Evolutionary conservation across 140 eudicot species (phyloP).

Genomic region (Cichorium intybus): DNA sequence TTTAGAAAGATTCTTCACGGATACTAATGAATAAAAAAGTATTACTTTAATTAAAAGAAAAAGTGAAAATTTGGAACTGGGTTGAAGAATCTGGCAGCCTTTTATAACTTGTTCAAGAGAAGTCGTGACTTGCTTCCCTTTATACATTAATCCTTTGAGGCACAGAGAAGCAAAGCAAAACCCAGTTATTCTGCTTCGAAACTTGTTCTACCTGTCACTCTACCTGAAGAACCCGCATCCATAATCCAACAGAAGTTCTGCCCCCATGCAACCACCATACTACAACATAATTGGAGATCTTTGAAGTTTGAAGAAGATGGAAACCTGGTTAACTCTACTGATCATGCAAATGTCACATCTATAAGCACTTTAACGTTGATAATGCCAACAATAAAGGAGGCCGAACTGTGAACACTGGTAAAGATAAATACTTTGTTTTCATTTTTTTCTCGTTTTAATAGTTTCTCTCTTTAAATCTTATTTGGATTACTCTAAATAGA

Average conservation of each 20-base stretch:
- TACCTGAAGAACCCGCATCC: slow-evolving; percentile 2
- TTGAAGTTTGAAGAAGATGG: background rate
- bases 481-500: background rate
- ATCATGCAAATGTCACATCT: slow-evolving; percentile 1
- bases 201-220: background rate
- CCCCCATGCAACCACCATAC: background rate
- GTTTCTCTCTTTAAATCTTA: background rate
- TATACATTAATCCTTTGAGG: slow-evolving; percentile 26
- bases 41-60: background rate
- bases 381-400: slow-evolving; percentile 1
- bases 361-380: background rate
- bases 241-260: background rate
- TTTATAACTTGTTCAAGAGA: slow-evolving; percentile 15
- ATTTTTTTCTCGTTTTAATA: background rate
- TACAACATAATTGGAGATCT: slow-evolving; percentile 4
- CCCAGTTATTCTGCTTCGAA: slow-evolving; percentile 5
- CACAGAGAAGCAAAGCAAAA: background rate
- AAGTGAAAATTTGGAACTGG: slow-evolving; percentile 11
- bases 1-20: too few relatives aligned
- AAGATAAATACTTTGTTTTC: slow-evolving; percentile 7
- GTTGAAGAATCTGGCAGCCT: slow-evolving; percentile 20
- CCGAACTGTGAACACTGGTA: slow-evolving; percentile 1
- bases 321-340: background rate
- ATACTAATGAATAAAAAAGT: background rate
- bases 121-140: slow-evolving; percentile 5